Evolutionary conservation across 192 early-diverging fungal species (phyloP).

Genomic region (Linnemannia schmuckeri): DNA sequence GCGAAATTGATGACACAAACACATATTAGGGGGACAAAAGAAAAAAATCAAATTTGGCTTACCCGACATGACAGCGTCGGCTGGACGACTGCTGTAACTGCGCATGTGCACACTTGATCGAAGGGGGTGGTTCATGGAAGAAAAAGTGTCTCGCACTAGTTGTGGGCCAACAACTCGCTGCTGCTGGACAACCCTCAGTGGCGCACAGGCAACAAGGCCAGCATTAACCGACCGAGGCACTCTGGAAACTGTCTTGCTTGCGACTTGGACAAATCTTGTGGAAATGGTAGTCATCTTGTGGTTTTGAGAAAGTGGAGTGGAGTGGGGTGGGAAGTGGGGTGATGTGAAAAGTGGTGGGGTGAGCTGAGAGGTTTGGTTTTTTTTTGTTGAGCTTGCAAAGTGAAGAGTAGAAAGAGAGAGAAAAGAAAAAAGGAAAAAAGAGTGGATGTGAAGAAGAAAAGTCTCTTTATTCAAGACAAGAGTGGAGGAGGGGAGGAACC

Average conservation of each 20-base stretch:
- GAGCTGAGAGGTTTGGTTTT: background rate
- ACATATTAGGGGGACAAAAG: background rate
- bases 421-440: background rate
- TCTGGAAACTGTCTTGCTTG: constrained; percentile 20
- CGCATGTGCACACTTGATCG: constrained; percentile 20
- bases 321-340: constrained; percentile 5
- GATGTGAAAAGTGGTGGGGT: background rate
- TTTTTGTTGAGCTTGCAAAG: constrained; percentile 11
- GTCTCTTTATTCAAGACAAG: constrained; percentile 10
- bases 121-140: background rate
- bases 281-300: constrained; percentile 34
- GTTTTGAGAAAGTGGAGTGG: constrained; percentile 4
- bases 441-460: background rate
- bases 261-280: constrained; percentile 36
- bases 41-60: constrained; percentile 28
- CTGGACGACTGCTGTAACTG: constrained; percentile 51
- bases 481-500: background rate
- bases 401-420: constrained; percentile 7
- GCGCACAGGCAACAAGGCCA: constrained; percentile 17
- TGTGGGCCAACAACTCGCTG: background rate
- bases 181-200: constrained; percentile 9
- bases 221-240: constrained; percentile 21
- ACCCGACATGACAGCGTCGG: constrained; percentile 46
- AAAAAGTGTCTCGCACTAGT: background rate
- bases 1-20: background rate